A percentile compares a stretch with the other conserved stretches of the same genome.
phyloP scores from a whole-genome alignment of 75 land plant species.

The Ceratopteris richardii region DNA sequence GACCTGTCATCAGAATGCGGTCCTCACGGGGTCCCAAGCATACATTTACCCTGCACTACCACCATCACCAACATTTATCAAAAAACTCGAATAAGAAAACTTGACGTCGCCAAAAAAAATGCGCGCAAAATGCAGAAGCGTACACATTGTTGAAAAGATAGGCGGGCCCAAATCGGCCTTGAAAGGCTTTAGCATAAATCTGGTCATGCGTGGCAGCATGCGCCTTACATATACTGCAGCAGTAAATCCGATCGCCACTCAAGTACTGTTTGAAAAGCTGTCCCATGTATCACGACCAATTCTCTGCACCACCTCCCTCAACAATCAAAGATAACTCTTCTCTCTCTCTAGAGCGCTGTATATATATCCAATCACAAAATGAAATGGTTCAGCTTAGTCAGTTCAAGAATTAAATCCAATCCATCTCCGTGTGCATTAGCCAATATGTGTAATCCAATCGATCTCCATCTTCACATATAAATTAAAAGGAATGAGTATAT shows the following conservation, averaged over 20 bases:
- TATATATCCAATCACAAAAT: too few relatives aligned
- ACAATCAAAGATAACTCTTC: too few relatives aligned
- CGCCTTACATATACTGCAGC: conserved; percentile 45
- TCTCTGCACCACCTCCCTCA: too few relatives aligned
- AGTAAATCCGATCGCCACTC: conserved; percentile 39
- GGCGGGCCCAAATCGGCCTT: conserved; percentile 51
- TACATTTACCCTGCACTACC: conserved; percentile 41
- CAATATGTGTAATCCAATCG: too few relatives aligned
- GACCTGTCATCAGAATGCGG: conserved; percentile 37
- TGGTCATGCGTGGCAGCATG: conserved; percentile 45
- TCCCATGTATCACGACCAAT: conserved; percentile 52
- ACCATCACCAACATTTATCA: not conserved
- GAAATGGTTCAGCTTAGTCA: too few relatives aligned
- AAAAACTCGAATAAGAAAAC: not conserved
- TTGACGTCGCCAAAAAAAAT: not conserved
- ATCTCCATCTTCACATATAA: too few relatives aligned
- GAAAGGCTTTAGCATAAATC: conserved; percentile 47
- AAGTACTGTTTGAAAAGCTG: conserved; percentile 42
- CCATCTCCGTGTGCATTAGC: too few relatives aligned
- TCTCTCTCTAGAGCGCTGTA: too few relatives aligned
- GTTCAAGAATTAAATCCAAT: too few relatives aligned
- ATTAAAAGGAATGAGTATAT: too few relatives aligned
- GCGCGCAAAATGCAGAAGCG: not conserved
- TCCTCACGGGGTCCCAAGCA: conserved; percentile 51
- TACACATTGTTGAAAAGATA: conserved; percentile 52